These are phyloP conservation scores for Aspergillus texensis DNA, from an alignment of 2,329 filamentous ascomycete genomes.

Conservation along the genomic window DNA sequence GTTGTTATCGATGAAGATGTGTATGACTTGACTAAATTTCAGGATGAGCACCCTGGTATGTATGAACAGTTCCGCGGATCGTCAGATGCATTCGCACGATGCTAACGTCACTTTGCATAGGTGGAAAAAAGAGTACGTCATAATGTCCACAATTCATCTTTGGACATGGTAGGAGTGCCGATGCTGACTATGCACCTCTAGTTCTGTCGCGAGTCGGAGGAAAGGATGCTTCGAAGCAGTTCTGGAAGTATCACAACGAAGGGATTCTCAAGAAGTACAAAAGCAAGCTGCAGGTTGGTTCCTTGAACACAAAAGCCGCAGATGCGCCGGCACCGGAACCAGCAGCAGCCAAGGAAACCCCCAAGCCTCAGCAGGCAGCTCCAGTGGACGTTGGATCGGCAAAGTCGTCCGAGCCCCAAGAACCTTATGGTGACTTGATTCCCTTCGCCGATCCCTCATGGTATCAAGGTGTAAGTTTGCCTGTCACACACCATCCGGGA, in stretches of 20 bases:
- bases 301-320: conserved; percentile 78
- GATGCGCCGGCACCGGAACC: conserved; percentile 53
- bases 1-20: conserved; percentile 94
- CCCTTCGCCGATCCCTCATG: conserved; percentile 91
- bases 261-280: conserved; percentile 65
- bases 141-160: not conserved
- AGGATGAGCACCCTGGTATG: conserved; percentile 73
- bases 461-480: conserved; percentile 80
- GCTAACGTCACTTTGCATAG: conserved; percentile 39
- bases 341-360: conserved; percentile 52
- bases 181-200: conserved; percentile 35
- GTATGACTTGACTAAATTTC: conserved; percentile 89
- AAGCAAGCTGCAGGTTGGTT: conserved; percentile 64
- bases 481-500: not conserved
- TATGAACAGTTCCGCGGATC: not conserved
- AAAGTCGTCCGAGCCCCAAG: conserved; percentile 71
- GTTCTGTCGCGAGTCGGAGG: conserved; percentile 67
- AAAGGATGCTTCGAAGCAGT: conserved; percentile 70
- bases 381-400: conserved; percentile 47
- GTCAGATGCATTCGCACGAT: conserved; percentile 11
- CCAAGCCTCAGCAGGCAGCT: conserved; percentile 59
- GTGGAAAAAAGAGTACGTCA: conserved; percentile 70
- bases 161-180: not conserved
- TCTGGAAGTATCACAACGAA: conserved; percentile 68
- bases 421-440: conserved; percentile 82